Percentiles rank a stretch among this genome's conserved stretches.
Conservation (phyloP, 176 grass and related monocot genomes). For the Eragrostis curvula region DNA sequence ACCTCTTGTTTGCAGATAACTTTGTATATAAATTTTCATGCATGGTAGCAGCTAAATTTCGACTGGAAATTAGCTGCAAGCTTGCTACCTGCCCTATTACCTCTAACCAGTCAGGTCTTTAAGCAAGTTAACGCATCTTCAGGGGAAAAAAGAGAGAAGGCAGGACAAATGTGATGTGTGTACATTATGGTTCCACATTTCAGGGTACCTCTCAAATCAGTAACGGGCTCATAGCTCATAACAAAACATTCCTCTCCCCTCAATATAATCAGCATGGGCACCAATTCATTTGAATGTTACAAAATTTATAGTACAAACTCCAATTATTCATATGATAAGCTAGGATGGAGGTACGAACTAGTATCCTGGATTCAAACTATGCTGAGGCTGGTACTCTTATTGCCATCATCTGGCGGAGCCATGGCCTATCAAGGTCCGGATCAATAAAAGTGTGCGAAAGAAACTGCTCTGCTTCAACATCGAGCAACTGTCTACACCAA, state of each 20-base stretch:
- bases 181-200: neutral
- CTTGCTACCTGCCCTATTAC: neutral
- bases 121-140: neutral
- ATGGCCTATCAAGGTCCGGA: conserved; percentile 68
- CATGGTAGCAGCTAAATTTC: neutral
- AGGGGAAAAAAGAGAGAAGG: neutral
- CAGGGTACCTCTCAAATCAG: neutral
- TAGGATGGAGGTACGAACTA: conserved; percentile 17
- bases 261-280: conserved; percentile 4
- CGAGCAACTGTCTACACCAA: conserved; percentile 87
- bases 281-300: neutral
- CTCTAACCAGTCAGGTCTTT: neutral
- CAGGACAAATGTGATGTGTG: neutral
- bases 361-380: conserved; percentile 37
- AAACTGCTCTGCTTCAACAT: conserved; percentile 88
- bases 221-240: neutral
- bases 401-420: conserved; percentile 84
- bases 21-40: neutral
- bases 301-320: conserved; percentile 31
- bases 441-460: conserved; percentile 79
- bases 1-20: neutral
- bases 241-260: conserved; percentile 7
- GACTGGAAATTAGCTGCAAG: neutral
- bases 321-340: conserved; percentile 36
- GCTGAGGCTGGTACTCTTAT: conserved; percentile 77